Percentiles rank a stretch among this genome's conserved stretches.
phyloP scores from a whole-genome alignment of 148 eudicot species.

The Vaccinium corymbosum region DNA sequence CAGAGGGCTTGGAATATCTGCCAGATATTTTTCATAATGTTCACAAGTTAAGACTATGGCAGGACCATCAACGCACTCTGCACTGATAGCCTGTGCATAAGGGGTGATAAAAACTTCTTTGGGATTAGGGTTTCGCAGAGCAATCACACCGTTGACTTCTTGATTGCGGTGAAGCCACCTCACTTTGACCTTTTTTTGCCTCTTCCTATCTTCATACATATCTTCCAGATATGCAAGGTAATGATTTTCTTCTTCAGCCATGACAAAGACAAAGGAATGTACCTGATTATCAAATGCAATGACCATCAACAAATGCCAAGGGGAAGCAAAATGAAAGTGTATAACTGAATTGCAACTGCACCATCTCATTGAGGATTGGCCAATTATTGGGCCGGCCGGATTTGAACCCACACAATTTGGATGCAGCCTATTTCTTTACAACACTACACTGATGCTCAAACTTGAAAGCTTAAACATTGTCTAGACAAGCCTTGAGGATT shows the following conservation, averaged over 20 bases:
- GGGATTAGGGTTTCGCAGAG: slow-evolving; percentile 68
- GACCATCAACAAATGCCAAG: not conserved
- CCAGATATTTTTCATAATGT: slow-evolving; percentile 74
- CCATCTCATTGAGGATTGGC: not conserved
- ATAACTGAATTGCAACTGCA: not conserved
- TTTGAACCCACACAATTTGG: not conserved
- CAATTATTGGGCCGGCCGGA: not conserved
- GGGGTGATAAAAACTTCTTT: slow-evolving; percentile 95
- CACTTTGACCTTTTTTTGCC: slow-evolving; percentile 94
- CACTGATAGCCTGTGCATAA: slow-evolving; percentile 86
- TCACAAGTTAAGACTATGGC: slow-evolving; percentile 81
- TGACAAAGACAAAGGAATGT: slow-evolving; percentile 89
- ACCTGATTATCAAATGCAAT: slow-evolving; percentile 32
- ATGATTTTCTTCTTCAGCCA: slow-evolving; percentile 87
- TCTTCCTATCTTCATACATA: slow-evolving; percentile 94
- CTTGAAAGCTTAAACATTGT: not conserved
- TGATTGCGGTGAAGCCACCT: slow-evolving; percentile 93
- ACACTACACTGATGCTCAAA: not conserved
- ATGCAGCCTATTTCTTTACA: not conserved
- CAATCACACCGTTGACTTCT: slow-evolving; percentile 72
- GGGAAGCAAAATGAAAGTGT: not conserved
- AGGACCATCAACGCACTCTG: slow-evolving; percentile 94
- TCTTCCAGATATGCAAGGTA: slow-evolving; percentile 93
- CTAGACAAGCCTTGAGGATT: not conserved
- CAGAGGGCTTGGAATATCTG: slow-evolving; percentile 49